phyloP scores from a whole-genome alignment of 306 rosid genomes.

The Casuarina cunninghamiana region DNA sequence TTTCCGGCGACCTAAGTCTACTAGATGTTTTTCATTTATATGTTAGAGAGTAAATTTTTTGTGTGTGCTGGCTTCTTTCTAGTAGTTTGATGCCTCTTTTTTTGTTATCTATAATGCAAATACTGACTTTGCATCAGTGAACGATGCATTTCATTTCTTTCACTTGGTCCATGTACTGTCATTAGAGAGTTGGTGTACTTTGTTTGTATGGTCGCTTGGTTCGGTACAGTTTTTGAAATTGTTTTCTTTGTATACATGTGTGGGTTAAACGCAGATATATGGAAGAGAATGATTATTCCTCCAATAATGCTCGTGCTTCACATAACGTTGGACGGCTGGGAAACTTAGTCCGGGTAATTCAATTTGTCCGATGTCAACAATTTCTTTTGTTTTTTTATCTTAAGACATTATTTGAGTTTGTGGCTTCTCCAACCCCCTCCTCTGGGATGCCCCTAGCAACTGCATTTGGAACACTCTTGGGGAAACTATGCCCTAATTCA shows the following conservation, averaged over 20 bases:
- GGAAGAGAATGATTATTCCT: conserved; percentile 76
- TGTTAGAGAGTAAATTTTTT: neutral
- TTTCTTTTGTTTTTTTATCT: neutral
- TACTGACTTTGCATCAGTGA: neutral
- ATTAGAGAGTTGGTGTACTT: neutral
- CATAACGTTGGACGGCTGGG: conserved; percentile 87
- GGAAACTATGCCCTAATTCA: neutral
- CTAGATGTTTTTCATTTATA: neutral
- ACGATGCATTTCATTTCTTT: neutral
- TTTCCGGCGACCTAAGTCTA: neutral
- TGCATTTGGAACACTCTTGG: neutral
- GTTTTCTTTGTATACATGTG: conserved; percentile 12
- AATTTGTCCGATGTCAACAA: neutral
- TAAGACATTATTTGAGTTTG: neutral
- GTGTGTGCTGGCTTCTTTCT: neutral
- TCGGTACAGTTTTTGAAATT: neutral
- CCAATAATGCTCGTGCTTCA: conserved; percentile 75
- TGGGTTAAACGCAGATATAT: conserved; percentile 57
- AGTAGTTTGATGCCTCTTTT: neutral
- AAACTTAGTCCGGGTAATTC: conserved; percentile 66
- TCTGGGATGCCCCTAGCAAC: neutral
- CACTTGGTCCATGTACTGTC: neutral
- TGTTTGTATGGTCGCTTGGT: neutral
- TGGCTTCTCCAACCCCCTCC: neutral
- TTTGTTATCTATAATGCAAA: neutral